phyloP scores from a whole-genome alignment of 2,329 filamentous ascomycete species.

The Xylariaceae sp. region DNA sequence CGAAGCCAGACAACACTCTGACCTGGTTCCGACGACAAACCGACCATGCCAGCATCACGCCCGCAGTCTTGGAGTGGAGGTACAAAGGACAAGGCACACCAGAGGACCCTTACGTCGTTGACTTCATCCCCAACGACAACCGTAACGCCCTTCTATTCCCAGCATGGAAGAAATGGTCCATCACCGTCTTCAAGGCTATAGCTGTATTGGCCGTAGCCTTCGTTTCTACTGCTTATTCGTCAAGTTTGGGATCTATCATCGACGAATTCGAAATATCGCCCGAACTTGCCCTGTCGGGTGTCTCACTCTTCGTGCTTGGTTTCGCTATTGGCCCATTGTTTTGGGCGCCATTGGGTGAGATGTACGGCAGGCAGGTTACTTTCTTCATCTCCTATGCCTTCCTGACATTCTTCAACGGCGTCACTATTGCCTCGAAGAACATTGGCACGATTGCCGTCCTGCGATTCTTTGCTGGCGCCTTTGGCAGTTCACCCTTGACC shows the following conservation, averaged over 20 bases:
- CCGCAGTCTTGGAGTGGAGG: conserved; percentile 52
- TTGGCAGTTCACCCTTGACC: conserved; percentile 55
- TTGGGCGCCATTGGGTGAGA: conserved; percentile 64
- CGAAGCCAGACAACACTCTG: conserved; percentile 32
- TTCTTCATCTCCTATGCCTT: conserved; percentile 54
- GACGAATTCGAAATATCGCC: conserved; percentile 49
- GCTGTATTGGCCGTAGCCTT: conserved; percentile 69
- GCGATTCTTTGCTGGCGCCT: conserved; percentile 59
- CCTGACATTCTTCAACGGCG: conserved; percentile 58
- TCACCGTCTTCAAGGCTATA: conserved; percentile 61
- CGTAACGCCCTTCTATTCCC: conserved; percentile 63
- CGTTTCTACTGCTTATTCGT: conserved; percentile 65
- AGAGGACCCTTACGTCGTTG: conserved; percentile 66
- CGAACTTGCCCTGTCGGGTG: conserved; percentile 49
- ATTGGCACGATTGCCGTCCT: conserved; percentile 56
- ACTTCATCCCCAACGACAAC: conserved; percentile 64
- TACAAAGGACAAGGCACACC: conserved; percentile 63
- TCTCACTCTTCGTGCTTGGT: conserved; percentile 57
- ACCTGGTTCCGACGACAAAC: conserved; percentile 53
- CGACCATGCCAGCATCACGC: conserved; percentile 57
- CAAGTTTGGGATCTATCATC: conserved; percentile 54
- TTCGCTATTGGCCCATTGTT: conserved; percentile 54
- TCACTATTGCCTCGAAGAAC: conserved; percentile 50
- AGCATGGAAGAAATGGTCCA: conserved; percentile 56
- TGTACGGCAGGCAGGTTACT: conserved; percentile 56